Base-by-base conservation (phyloP, 2,329 filamentous ascomycete genomes). In the Nigrograna mackinnonii region DNA sequence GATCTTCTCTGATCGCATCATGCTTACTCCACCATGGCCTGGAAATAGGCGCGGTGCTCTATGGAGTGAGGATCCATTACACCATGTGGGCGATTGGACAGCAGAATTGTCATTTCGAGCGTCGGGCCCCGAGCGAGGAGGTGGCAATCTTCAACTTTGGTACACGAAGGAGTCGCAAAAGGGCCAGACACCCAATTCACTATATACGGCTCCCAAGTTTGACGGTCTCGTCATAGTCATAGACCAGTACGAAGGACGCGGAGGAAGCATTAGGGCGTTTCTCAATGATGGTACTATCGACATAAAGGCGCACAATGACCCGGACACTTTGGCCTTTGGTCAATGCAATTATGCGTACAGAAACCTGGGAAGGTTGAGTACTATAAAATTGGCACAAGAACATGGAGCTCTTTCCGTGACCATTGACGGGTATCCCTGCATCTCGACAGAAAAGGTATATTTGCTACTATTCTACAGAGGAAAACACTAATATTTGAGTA, bases 91-190 rank as follows among this genome's bases (percentile, higher is more conserved):
- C n/a, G 79, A 85, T 67, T 99, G 91, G 91, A 80, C 83, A 6
- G 83, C 85, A 37, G 89, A 95, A 61, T 78, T 97, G 55, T 86
- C 94, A 62, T 96, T 99, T 71, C 83, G 94, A 54, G 89, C 85
- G 39, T 89, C 83, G 47, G 94, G 94, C 6, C 86, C 87, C 50
- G 94, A 97, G 64, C 79, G 89, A 55, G 90, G 85, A 37, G 84
- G 86, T 44, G 94, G 94, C 36, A 96, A 95, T 71, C 75, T 99
- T 55, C 92, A 97, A 70, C 79, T 99, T 59, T 99, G 94, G 94
- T 89, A 95, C 62, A 85, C 82, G 39, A 84, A 83, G 56, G 80
- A 88, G 46, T 87, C 87, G 22, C 73, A 81, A 54, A 71, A 78
- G 46, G 75, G 77, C 21, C 75, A 95, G 41, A 85, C 84, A 41